Percentiles rank a stretch among this genome's conserved stretches.
Conservation (phyloP, 2,329 filamentous ascomycete genomes). For the Magnaporthales sp. region DNA sequence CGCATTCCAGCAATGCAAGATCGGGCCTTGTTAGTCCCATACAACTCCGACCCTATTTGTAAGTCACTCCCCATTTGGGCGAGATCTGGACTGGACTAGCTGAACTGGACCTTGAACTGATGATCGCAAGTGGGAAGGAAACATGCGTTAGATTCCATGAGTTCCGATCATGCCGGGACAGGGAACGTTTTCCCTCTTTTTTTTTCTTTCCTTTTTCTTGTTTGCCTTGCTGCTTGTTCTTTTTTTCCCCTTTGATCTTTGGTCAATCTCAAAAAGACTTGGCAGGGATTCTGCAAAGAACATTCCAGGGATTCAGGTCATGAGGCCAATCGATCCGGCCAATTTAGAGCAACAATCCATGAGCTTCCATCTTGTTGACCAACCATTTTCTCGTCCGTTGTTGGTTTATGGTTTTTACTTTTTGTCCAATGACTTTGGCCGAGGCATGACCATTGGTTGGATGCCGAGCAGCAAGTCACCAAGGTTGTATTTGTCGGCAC, state of each 20-base stretch:
- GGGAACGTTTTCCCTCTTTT: neutral
- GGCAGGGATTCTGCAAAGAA: neutral
- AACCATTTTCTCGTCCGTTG: neutral
- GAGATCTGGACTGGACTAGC: neutral
- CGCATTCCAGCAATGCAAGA: neutral
- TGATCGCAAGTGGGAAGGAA: neutral
- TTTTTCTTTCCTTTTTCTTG: neutral
- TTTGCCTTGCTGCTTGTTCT: neutral
- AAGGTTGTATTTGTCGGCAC: no score
- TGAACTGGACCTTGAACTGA: neutral
- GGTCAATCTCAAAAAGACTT: neutral
- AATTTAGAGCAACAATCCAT: neutral
- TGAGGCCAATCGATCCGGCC: neutral
- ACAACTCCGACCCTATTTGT: neutral
- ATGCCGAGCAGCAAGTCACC: no score
- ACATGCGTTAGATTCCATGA: neutral
- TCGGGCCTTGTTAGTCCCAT: no score
- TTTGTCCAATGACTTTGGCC: neutral
- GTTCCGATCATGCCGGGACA: neutral
- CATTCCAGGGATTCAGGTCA: neutral
- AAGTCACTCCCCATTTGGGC: neutral
- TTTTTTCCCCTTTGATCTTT: neutral
- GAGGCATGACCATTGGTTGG: neutral
- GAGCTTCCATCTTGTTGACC: neutral
- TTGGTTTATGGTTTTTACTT: neutral